Conservation (phyloP, 768 basidiomycete species). For the Mycena chlorophos region DNA sequence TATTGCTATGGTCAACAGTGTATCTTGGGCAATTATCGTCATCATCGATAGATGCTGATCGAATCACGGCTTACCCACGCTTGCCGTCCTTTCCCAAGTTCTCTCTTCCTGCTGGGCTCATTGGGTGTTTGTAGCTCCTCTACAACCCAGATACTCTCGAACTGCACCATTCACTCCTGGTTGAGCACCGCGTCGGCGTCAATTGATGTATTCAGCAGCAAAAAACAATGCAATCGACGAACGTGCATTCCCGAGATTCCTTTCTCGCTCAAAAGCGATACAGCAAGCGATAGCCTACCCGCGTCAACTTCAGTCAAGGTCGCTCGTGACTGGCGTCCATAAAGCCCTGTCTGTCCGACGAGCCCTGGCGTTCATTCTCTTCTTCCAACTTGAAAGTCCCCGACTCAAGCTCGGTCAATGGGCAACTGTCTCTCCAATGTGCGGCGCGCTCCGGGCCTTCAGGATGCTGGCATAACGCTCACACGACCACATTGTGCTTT, state of each 20-base stretch:
- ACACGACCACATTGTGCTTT: slow-evolving; percentile 20
- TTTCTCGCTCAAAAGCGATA: neutral
- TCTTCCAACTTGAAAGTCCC: no score
- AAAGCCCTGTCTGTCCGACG: neutral
- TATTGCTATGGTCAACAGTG: no score
- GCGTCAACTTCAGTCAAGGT: neutral
- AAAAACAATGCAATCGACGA: no score
- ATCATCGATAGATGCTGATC: no score
- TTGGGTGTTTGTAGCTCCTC: neutral
- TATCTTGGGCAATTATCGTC: no score
- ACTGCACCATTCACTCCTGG: neutral
- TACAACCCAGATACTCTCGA: neutral
- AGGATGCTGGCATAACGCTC: slow-evolving; percentile 6
- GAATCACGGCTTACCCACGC: no score
- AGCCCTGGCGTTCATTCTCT: neutral
- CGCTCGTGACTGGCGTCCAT: no score
- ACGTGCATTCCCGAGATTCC: neutral
- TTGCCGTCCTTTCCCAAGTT: neutral
- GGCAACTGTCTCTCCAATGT: slow-evolving; percentile 26
- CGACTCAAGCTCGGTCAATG: no score
- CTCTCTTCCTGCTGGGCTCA: neutral
- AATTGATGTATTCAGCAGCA: no score
- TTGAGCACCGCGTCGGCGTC: neutral
- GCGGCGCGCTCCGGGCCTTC: neutral
- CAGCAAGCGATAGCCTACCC: neutral